Percentiles rank a stretch among this genome's conserved stretches.
phyloP scores from a whole-genome alignment of 192 early-diverging fungal genomes.

The Dispira simplex region DNA sequence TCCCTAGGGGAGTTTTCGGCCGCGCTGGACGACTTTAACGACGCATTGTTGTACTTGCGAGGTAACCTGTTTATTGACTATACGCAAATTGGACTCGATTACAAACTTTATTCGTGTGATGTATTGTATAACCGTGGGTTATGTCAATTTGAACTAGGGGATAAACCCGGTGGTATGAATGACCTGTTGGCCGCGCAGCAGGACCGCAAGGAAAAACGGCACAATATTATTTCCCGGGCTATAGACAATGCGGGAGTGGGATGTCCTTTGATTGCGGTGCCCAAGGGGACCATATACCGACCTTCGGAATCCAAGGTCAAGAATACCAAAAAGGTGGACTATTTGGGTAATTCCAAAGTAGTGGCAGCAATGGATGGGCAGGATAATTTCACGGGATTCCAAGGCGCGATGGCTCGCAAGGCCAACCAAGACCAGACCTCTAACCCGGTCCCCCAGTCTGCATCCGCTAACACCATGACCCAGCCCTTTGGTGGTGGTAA shows the following conservation, averaged over 20 bases:
- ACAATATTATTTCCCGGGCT: conserved; percentile 52
- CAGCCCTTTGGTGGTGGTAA: neutral
- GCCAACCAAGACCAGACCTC: conserved; percentile 17
- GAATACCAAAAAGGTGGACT: conserved; percentile 63
- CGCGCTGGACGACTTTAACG: conserved; percentile 67
- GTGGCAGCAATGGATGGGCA: conserved; percentile 51
- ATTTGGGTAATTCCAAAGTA: conserved; percentile 65
- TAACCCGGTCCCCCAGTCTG: conserved; percentile 4
- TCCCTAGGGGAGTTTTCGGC: conserved; percentile 45
- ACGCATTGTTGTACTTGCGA: conserved; percentile 58
- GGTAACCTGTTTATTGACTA: conserved; percentile 90
- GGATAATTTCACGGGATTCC: conserved; percentile 32
- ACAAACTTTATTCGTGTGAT: conserved; percentile 79
- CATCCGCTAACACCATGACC: neutral
- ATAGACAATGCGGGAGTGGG: conserved; percentile 32
- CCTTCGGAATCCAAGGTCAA: conserved; percentile 76
- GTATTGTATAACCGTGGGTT: conserved; percentile 84
- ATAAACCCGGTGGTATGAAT: conserved; percentile 45
- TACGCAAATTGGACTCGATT: conserved; percentile 81
- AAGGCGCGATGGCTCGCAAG: conserved; percentile 31
- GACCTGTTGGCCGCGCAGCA: conserved; percentile 59
- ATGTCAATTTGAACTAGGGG: conserved; percentile 56
- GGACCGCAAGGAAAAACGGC: conserved; percentile 44
- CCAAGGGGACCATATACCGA: conserved; percentile 61
- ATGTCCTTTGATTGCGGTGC: conserved; percentile 64